Conservation (phyloP, 2,329 filamentous ascomycete genomes). For the Aaosphaeria arxii region DNA sequence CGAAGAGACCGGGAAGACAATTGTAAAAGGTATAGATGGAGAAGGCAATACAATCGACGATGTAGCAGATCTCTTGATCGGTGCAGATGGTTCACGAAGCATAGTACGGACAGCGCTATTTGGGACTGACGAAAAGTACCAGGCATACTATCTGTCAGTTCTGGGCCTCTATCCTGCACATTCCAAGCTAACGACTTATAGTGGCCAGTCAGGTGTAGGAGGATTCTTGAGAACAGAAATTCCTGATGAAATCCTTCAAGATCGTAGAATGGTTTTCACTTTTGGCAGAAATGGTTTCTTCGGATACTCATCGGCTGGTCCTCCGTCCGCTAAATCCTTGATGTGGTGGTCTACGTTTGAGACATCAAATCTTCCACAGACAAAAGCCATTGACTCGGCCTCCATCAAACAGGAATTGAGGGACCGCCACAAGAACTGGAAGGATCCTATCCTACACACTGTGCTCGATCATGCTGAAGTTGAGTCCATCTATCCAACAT, state of each 20-base stretch:
- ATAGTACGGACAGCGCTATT: conserved; percentile 17
- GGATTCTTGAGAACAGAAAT: conserved; percentile 41
- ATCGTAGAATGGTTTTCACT: conserved; percentile 41
- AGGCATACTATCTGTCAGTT: conserved; percentile 16
- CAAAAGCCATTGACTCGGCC: conserved; percentile 7
- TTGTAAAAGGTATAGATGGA: conserved; percentile 12
- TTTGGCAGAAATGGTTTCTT: conserved; percentile 52
- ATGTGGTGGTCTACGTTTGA: conserved; percentile 47
- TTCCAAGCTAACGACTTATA: conserved; percentile 1
- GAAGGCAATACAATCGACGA: conserved; percentile 8
- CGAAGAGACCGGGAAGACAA: conserved; percentile 3
- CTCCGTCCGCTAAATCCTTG: conserved; percentile 22
- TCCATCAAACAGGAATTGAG: conserved; percentile 36
- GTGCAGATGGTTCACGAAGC: conserved; percentile 28
- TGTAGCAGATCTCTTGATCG: conserved; percentile 25
- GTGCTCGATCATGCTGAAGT: conserved; percentile 37
- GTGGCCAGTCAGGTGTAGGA: conserved; percentile 40
- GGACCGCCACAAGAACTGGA: conserved; percentile 45
- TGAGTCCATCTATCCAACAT: conserved; percentile 48
- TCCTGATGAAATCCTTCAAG: conserved; percentile 19
- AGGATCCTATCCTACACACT: conserved; percentile 38
- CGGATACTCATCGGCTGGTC: conserved; percentile 43
- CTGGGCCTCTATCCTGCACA: not conserved
- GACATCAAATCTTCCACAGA: conserved; percentile 6
- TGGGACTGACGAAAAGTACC: conserved; percentile 10